phyloP scores from a whole-genome alignment of 257 asterid species.

The Capsicum pubescens region DNA sequence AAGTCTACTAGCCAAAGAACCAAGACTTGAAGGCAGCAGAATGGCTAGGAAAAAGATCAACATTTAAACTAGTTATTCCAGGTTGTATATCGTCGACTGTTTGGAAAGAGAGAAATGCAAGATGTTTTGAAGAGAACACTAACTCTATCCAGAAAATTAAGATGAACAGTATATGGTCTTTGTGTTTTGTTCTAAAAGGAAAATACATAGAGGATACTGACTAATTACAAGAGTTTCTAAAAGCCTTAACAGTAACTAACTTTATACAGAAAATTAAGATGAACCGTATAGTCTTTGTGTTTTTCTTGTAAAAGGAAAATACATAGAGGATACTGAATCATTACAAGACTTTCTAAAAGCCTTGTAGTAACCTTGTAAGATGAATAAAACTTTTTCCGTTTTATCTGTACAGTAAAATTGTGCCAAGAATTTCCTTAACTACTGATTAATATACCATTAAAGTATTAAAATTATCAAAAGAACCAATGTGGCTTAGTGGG shows the following conservation, averaged over 20 bases:
- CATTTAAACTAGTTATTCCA: conserved; percentile 12
- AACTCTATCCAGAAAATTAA: neutral
- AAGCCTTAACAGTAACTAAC: neutral
- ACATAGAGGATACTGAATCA: neutral
- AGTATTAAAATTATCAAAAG: too few species aligned
- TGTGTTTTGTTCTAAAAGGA: neutral
- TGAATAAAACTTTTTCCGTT: neutral
- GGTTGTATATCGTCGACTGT: neutral
- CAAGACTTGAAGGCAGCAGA: neutral
- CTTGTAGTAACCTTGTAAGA: neutral
- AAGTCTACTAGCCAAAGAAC: neutral
- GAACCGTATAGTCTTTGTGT: neutral
- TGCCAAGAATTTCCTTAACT: neutral
- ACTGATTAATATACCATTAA: neutral
- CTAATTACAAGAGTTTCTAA: neutral
- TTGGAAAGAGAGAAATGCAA: neutral
- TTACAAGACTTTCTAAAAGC: neutral
- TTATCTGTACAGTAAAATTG: neutral
- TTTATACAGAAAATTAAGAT: neutral
- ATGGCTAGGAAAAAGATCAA: neutral
- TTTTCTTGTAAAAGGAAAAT: neutral
- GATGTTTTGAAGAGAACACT: neutral
- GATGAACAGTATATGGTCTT: neutral
- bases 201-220: neutral
- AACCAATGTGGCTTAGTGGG: neutral